Percentiles rank a stretch among this genome's conserved stretches.
Conservation (phyloP, 352 stramenopile genomes). For the Globisporangium irregulare region DNA sequence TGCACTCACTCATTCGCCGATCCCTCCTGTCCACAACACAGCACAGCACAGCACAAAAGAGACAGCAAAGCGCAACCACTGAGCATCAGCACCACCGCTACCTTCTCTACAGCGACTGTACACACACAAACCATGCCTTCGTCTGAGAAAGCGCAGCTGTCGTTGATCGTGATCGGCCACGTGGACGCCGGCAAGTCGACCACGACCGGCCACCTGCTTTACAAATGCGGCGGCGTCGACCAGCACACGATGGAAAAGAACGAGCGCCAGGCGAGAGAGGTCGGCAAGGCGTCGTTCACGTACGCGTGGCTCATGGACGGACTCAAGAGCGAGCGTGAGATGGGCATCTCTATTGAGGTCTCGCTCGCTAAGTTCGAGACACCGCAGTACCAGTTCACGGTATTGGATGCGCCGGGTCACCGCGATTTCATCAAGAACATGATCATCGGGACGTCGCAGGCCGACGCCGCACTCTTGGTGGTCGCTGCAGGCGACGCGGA, state of each 20-base stretch:
- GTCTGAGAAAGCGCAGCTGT: slow-evolving; percentile 86
- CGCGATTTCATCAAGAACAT: slow-evolving; percentile 99
- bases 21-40: neutral
- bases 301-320: slow-evolving; percentile 99
- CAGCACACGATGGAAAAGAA: slow-evolving; percentile 99
- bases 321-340: slow-evolving; percentile 97
- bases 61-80: neutral
- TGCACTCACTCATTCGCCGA: neutral
- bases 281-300: slow-evolving; percentile 98
- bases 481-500: slow-evolving; percentile 90
- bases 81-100: neutral
- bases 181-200: slow-evolving; percentile 99
- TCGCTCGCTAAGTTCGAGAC: slow-evolving; percentile 98
- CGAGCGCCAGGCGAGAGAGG: slow-evolving; percentile 95
- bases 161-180: slow-evolving; percentile 95
- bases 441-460: slow-evolving; percentile 98
- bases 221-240: slow-evolving; percentile 98
- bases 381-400: slow-evolving; percentile 95
- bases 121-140: neutral
- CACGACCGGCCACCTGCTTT: slow-evolving; percentile 98
- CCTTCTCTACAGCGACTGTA: neutral
- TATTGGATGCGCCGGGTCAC: slow-evolving; percentile 98
- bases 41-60: neutral
- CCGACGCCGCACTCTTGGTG: slow-evolving; percentile 96
- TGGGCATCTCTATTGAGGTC: slow-evolving; percentile 98